Base-by-base conservation (phyloP, 805 yeast species). In the Spathaspora passalidarum region DNA sequence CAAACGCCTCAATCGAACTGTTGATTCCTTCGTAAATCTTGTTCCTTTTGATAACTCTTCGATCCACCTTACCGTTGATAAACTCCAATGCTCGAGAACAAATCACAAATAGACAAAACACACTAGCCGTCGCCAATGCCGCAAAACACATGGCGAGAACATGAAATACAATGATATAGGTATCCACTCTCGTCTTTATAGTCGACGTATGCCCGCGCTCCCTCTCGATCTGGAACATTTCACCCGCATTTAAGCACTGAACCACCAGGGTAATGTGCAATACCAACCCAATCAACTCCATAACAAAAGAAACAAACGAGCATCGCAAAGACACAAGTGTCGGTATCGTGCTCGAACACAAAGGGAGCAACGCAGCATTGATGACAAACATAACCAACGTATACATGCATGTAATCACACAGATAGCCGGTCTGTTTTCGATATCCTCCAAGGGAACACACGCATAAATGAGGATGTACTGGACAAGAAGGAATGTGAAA, bases 401-500 rank as follows among this genome's bases (percentile, higher is more conserved):
- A 42, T 52, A 63, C 5, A 61, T 14, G 19, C 49, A 47, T 3
- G 65, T 41, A 1, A 61, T 44, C 8, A 66, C 48, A 7, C 56
- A 47, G 1, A 63, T 46, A 1, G 57, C 22, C 0, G 74, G 74
- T 9, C 74, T 50, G 38, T 65, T 56, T 25, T 59, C 61, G 2
- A 69, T 62, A 14, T 56, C 56, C 16, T 66, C 70, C 43, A 65
- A 65, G 1, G 75, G 73, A 11, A 66, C 63, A 10, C 60, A 56
- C 10, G 59, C 54, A 47, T 58, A 69, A 9, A 61, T 51, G 13
- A 56, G 42, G 17, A 66, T 46, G 46, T 69, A 69, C 47, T 69
- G 69, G 4, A 45, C 25, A 20, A 67, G 46, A 20, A 68, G 51
- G 25, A 55, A 39, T 1, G 51, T 50, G 49, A 62, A 53, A 46